Evolutionary conservation across 2,329 filamentous ascomycete species (phyloP).

Genomic region (Podosphaera aphanis): DNA sequence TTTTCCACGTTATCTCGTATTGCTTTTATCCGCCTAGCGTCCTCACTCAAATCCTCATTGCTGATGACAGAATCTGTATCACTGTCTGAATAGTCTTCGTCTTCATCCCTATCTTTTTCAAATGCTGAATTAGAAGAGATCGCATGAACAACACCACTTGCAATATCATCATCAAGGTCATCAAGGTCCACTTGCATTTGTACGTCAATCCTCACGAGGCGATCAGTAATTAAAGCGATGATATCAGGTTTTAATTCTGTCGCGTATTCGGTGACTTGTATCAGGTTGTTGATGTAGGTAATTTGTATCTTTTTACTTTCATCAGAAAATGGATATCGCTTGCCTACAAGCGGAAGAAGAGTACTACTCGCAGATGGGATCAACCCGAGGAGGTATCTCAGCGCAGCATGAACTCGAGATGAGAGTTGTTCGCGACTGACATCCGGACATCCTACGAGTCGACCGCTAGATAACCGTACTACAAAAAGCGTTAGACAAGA

Average conservation of each 20-base stretch:
- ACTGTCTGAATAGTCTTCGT: slow-evolving; percentile 29
- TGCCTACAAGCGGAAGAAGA: slow-evolving; percentile 40
- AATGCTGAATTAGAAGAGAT: slow-evolving; percentile 19
- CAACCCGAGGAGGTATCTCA: slow-evolving; percentile 55
- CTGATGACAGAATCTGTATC: slow-evolving; percentile 49
- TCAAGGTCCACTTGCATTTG: slow-evolving; percentile 87
- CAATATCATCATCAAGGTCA: slow-evolving; percentile 72
- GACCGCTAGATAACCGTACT: slow-evolving; percentile 18
- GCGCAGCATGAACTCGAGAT: slow-evolving; percentile 47
- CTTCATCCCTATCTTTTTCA: slow-evolving; percentile 27
- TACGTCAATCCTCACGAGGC: slow-evolving; percentile 81
- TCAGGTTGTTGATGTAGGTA: slow-evolving; percentile 67
- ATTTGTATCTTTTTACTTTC: slow-evolving; percentile 61
- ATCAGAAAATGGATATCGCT: slow-evolving; percentile 52
- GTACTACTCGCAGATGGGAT: slow-evolving; percentile 57
- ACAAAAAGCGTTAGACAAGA: slow-evolving; percentile 20
- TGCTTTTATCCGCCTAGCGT: slow-evolving; percentile 38
- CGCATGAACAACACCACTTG: slow-evolving; percentile 44
- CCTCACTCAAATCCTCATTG: slow-evolving; percentile 42
- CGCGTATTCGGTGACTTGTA: slow-evolving; percentile 54
- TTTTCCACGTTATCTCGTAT: slow-evolving; percentile 71
- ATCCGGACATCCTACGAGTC: slow-evolving; percentile 28
- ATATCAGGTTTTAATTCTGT: slow-evolving; percentile 60
- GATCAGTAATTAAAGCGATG: slow-evolving; percentile 60
- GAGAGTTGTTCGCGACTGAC: slow-evolving; percentile 37